Evolutionary conservation across 1,284 basidiomycete genomes (phyloP).

Genomic region (Polyporus tsugae): DNA sequence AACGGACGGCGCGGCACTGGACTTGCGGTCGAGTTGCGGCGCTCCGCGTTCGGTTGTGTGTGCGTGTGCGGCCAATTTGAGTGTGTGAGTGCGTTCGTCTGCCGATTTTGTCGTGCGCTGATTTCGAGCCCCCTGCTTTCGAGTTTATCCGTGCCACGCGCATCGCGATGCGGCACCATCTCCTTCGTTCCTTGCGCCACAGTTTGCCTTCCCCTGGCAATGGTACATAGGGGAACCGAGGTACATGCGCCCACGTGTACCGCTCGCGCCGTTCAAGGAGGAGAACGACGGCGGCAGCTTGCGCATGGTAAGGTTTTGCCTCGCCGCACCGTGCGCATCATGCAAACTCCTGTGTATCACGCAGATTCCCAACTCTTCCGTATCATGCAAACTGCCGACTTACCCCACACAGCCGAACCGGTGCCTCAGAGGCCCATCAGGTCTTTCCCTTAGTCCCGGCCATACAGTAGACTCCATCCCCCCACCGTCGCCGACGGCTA

Average conservation of each 20-base stretch:
- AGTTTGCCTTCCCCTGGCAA: neutral
- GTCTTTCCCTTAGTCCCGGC: neutral
- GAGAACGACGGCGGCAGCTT: neutral
- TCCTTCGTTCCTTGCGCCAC: neutral
- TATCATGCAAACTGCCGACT: neutral
- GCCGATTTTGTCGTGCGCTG: conserved; percentile 5
- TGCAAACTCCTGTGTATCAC: neutral
- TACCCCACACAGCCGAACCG: neutral
- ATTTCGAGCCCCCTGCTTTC: neutral
- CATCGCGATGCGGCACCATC: neutral
- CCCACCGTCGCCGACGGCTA: conserved; percentile 4
- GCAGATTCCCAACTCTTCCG: neutral
- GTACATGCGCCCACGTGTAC: neutral
- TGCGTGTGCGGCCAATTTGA: conserved; percentile 6
- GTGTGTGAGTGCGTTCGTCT: neutral
- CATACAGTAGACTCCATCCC: neutral
- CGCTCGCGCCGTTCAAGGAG: neutral
- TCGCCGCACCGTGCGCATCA: neutral
- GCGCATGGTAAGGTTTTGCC: neutral
- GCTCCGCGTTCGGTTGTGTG: neutral
- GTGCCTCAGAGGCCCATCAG: neutral
- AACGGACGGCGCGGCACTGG: neutral
- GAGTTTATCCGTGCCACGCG: neutral
- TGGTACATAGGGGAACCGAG: neutral
- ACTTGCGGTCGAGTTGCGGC: neutral